Evolutionary conservation across 495 filamentous ascomycete species (phyloP).

Genomic region (Cladorrhinum samala): DNA sequence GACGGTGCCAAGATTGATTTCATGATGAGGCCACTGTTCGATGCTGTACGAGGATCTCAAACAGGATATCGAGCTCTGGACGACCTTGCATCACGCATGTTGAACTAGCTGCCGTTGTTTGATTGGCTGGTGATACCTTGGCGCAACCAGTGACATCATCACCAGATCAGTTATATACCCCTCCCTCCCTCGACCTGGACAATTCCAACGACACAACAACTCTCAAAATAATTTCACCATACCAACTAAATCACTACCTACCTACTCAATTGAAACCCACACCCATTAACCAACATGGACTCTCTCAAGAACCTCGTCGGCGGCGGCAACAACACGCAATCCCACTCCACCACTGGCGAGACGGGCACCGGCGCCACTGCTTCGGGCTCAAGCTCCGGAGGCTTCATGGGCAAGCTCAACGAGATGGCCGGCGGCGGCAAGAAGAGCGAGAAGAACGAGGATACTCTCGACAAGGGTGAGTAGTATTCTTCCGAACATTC

Average conservation of each 20-base stretch:
- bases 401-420: conserved; percentile 54
- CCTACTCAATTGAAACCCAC: background rate
- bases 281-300: conserved; percentile 9
- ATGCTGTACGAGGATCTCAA: no score
- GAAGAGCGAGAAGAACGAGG: conserved; percentile 62
- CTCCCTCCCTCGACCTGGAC: no score
- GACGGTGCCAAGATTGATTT: no score
- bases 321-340: conserved; percentile 9
- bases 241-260: no score
- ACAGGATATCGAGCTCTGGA: no score
- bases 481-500: background rate
- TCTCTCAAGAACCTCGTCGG: conserved; percentile 13
- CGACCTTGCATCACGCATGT: no score
- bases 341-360: conserved; percentile 1
- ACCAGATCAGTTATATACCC: no score
- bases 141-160: no score
- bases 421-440: conserved; percentile 53
- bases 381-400: conserved; percentile 8
- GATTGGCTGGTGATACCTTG: no score
- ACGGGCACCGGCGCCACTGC: background rate
- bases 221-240: background rate
- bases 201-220: no score
- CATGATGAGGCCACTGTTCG: no score
- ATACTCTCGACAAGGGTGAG: conserved; percentile 55
- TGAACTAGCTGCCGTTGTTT: no score